These are phyloP conservation scores for Boletus edulis DNA, from an alignment of 768 basidiomycete species.

Conservation along the genomic window DNA sequence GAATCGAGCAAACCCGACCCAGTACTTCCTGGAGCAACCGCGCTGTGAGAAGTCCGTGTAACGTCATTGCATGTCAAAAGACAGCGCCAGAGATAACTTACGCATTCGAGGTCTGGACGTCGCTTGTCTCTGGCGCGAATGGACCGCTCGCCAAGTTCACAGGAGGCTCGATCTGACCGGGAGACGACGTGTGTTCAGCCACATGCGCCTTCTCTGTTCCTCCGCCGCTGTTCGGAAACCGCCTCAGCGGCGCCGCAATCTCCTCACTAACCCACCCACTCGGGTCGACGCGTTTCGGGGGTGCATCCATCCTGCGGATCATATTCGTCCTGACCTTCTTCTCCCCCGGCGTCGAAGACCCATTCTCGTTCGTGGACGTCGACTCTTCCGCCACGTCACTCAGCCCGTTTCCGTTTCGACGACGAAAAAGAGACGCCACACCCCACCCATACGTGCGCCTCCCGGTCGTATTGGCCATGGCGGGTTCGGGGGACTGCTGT, in stretches of 20 bases:
- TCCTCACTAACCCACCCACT: slow-evolving; percentile 67
- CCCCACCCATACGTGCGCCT: slow-evolving; percentile 25
- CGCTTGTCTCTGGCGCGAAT: neutral
- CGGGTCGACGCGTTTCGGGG: slow-evolving; percentile 68
- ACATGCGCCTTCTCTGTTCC: neutral
- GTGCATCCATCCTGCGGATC: slow-evolving; percentile 71
- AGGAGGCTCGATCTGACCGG: neutral
- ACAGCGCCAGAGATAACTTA: neutral
- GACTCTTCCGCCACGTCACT: slow-evolving; percentile 26
- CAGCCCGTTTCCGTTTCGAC: slow-evolving; percentile 17
- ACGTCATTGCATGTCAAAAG: neutral
- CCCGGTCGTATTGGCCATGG: slow-evolving; percentile 18
- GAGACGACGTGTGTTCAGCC: slow-evolving; percentile 2
- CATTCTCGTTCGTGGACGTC: slow-evolving; percentile 12
- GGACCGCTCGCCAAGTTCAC: neutral
- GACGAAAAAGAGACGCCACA: slow-evolving; percentile 33
- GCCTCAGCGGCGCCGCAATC: slow-evolving; percentile 24
- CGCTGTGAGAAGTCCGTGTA: slow-evolving; percentile 34
- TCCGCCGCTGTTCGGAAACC: slow-evolving; percentile 7
- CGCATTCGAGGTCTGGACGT: slow-evolving; percentile 1
- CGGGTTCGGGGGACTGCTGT: slow-evolving; percentile 12
- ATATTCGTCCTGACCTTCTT: slow-evolving; percentile 59
- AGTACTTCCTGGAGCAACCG: slow-evolving; percentile 18
- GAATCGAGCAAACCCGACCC: slow-evolving; percentile 4
- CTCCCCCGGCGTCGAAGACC: slow-evolving; percentile 8